Conservation (phyloP, 2,329 filamentous ascomycete genomes). For the Byssothecium circinans region DNA sequence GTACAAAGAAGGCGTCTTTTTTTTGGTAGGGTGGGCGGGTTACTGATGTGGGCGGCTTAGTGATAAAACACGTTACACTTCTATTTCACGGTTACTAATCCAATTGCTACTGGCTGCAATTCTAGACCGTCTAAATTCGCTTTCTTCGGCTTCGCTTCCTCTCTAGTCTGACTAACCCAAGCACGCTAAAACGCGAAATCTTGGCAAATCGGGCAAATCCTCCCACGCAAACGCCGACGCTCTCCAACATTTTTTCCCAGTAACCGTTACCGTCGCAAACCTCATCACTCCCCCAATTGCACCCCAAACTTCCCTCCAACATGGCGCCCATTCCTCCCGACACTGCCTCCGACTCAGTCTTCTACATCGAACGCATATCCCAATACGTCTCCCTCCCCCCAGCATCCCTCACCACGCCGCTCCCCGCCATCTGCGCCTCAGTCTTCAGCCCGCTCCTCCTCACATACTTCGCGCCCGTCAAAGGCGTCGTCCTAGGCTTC, state of each 20-base stretch:
- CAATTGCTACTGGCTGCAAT: too few species aligned
- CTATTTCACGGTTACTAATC: too few species aligned
- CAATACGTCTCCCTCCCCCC: conserved; percentile 78
- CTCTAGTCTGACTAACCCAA: conserved; percentile 8
- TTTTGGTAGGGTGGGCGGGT: too few species aligned
- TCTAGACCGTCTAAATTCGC: too few species aligned
- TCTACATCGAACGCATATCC: conserved; percentile 77
- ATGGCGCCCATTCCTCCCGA: conserved; percentile 29
- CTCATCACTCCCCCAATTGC: conserved; percentile 3
- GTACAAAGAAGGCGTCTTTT: too few species aligned
- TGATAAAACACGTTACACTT: too few species aligned
- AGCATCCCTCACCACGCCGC: conserved; percentile 67
- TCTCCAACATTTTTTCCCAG: conserved; percentile 33
- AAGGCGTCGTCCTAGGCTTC: conserved; percentile 76
- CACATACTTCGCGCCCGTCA: conserved; percentile 72
- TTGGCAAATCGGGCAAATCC: conserved; percentile 17
- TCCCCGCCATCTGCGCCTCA: conserved; percentile 72
- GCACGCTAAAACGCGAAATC: not conserved
- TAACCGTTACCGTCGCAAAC: conserved; percentile 19
- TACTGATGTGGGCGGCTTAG: too few species aligned
- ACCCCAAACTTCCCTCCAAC: not conserved
- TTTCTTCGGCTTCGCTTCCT: too few species aligned
- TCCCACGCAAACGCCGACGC: conserved; percentile 23
- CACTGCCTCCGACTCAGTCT: conserved; percentile 49
- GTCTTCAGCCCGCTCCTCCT: conserved; percentile 75